phyloP scores from a whole-genome alignment of 176 grass and related monocot species.

The Musa itinerans region DNA sequence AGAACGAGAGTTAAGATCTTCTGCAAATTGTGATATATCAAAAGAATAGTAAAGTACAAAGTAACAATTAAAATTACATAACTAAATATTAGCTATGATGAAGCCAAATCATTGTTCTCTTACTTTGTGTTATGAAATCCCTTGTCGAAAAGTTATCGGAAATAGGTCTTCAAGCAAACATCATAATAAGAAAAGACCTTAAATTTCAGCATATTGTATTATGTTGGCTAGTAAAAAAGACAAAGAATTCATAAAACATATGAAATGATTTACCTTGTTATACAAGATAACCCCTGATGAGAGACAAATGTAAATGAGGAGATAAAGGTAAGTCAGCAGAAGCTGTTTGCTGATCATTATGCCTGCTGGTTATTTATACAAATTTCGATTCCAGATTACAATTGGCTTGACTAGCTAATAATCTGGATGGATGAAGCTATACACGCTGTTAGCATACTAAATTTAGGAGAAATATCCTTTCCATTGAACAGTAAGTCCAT shows the following conservation, averaged over 20 bases:
- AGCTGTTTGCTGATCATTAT: constrained; percentile 86
- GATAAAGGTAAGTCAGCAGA: constrained; percentile 95
- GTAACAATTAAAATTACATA: neutral
- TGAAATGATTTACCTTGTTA: constrained; percentile 55
- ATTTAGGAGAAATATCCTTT: neutral
- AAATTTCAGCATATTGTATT: neutral
- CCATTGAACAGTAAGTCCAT: neutral
- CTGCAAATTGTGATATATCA: too few species aligned
- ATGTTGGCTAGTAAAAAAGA: neutral
- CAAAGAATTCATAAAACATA: neutral
- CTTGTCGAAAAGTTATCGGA: neutral
- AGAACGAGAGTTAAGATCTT: too few species aligned
- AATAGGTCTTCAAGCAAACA: neutral
- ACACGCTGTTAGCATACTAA: neutral
- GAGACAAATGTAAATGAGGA: constrained; percentile 93
- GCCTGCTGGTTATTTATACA: constrained; percentile 9
- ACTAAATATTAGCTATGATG: neutral
- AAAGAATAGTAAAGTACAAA: neutral
- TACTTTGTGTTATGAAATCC: neutral
- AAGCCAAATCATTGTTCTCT: neutral
- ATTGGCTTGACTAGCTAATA: neutral
- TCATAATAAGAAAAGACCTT: neutral
- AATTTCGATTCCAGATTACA: neutral
- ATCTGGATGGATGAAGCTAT: neutral
- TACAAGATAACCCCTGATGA: constrained; percentile 97